phyloP scores from a whole-genome alignment of 192 early-diverging fungal genomes.

The Coemansia sp. region DNA sequence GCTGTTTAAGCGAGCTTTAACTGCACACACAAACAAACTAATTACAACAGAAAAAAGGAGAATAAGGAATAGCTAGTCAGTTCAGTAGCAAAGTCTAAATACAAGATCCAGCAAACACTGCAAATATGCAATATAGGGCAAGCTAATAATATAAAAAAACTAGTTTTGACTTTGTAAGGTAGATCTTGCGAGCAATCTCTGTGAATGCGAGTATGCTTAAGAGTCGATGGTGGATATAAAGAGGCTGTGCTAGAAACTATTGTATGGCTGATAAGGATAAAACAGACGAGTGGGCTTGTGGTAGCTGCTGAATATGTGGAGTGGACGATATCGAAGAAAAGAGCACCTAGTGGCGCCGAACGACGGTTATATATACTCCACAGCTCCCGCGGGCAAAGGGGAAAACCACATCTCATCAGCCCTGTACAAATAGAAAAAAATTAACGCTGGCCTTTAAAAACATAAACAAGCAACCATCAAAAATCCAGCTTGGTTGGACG shows the following conservation, averaged over 20 bases:
- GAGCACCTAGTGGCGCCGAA: slow-evolving; percentile 5
- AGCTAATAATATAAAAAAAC: neutral
- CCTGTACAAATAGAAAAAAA: slow-evolving; percentile 2
- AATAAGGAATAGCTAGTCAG: no score
- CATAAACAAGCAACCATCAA: slow-evolving; percentile 9
- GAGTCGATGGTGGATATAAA: neutral
- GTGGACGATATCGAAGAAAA: neutral
- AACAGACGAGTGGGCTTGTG: slow-evolving; percentile 1
- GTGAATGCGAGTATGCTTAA: neutral
- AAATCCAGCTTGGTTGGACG: neutral
- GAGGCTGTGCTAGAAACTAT: neutral
- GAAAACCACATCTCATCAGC: neutral
- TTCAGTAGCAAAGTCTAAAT: neutral
- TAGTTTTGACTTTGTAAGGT: no score
- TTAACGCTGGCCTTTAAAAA: neutral
- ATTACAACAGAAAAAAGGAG: neutral
- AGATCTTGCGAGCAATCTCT: no score
- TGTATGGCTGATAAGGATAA: no score
- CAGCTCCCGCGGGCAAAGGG: neutral
- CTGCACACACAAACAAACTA: neutral
- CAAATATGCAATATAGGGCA: neutral
- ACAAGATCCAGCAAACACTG: neutral
- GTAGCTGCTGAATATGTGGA: slow-evolving; percentile 1
- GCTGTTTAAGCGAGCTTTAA: no score
- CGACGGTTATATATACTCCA: slow-evolving; percentile 10